Conservation (phyloP, 2,329 filamentous ascomycete genomes). For the Pestalotiopsis sp. region DNA sequence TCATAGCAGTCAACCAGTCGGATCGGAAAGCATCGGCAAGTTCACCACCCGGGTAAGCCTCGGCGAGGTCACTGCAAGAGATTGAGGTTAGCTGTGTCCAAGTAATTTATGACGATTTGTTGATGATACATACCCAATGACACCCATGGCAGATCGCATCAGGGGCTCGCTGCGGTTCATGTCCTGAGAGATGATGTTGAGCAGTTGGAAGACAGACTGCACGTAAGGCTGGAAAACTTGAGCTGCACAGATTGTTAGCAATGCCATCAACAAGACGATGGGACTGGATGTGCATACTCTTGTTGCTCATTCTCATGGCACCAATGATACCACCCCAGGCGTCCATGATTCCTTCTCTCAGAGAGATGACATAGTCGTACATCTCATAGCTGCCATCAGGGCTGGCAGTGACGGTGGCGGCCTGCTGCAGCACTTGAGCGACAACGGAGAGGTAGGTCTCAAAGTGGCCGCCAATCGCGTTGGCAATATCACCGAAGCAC, state of each 20-base stretch:
- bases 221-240: slow-evolving; percentile 76
- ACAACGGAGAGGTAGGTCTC: slow-evolving; percentile 93
- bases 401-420: slow-evolving; percentile 77
- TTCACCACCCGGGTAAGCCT: slow-evolving; percentile 90
- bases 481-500: slow-evolving; percentile 96
- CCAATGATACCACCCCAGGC: slow-evolving; percentile 97
- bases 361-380: slow-evolving; percentile 92
- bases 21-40: slow-evolving; percentile 82
- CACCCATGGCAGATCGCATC: slow-evolving; percentile 93
- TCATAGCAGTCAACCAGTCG: slow-evolving; percentile 87
- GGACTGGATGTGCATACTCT: slow-evolving; percentile 58
- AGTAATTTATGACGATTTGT: background rate
- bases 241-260: slow-evolving; percentile 51
- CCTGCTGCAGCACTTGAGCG: slow-evolving; percentile 91
- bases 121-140: slow-evolving; percentile 75
- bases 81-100: background rate
- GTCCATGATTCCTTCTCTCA: slow-evolving; percentile 98
- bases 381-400: slow-evolving; percentile 89
- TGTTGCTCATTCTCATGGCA: slow-evolving; percentile 83
- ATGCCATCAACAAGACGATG: background rate
- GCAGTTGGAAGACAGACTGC: slow-evolving; percentile 82
- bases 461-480: slow-evolving; percentile 89
- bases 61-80: slow-evolving; percentile 77
- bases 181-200: slow-evolving; percentile 80
- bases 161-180: slow-evolving; percentile 88